These are phyloP conservation scores for Yueomyces sinensis DNA, from an alignment of 805 yeast species.

Conservation along the genomic window DNA sequence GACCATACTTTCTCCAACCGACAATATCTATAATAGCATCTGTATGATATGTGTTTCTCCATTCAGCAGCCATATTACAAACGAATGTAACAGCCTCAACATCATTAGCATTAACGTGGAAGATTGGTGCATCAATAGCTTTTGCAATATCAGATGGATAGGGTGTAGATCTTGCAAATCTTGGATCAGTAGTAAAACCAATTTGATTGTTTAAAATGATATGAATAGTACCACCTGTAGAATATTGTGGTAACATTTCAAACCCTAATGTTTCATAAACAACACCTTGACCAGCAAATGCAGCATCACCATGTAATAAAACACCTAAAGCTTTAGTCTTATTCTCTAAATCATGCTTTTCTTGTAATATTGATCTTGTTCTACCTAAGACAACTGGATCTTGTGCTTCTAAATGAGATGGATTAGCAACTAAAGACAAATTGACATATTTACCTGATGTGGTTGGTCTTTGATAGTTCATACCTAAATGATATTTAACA, in stretches of 20 bases:
- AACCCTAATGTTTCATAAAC: conserved; percentile 98
- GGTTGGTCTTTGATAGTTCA: conserved; percentile 98
- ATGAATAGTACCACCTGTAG: conserved; percentile 98
- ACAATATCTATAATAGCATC: conserved; percentile 95
- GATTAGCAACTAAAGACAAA: conserved; percentile 93
- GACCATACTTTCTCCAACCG: conserved; percentile 98
- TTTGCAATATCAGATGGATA: conserved; percentile 97
- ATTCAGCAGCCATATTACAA: conserved; percentile 94
- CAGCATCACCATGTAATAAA: conserved; percentile 97
- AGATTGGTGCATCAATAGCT: conserved; percentile 92
- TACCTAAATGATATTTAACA: conserved; percentile 97
- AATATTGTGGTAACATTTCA: conserved; percentile 80
- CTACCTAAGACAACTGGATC: conserved; percentile 98
- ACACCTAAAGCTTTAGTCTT: conserved; percentile 84
- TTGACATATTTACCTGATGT: conserved; percentile 95
- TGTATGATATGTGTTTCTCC: conserved; percentile 93
- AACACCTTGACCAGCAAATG: conserved; percentile 97
- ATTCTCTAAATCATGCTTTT: conserved; percentile 73
- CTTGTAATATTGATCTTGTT: conserved; percentile 90
- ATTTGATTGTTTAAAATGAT: conserved; percentile 95
- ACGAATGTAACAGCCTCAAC: conserved; percentile 86
- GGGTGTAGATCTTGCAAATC: conserved; percentile 93
- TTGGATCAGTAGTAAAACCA: conserved; percentile 98
- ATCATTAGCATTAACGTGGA: conserved; percentile 98
- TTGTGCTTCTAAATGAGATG: conserved; percentile 97